Percentiles rank a stretch among this genome's conserved stretches.
Conservation (phyloP, 2,329 filamentous ascomycete species). For the Neophaeococcomyces aloes region DNA sequence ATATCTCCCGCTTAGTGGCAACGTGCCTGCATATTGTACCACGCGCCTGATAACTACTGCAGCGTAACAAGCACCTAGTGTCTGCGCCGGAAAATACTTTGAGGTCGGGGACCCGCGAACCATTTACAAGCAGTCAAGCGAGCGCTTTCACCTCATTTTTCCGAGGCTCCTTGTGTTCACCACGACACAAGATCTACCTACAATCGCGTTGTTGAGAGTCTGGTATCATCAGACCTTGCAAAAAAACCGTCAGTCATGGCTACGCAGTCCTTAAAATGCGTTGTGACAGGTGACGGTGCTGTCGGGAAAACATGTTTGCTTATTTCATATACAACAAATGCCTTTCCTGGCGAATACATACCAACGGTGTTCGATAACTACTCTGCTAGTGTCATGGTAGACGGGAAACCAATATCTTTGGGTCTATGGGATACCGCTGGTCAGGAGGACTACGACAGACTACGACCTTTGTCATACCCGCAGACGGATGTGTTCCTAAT, state of each 20-base stretch:
- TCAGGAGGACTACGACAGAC: conserved; percentile 94
- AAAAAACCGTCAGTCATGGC: conserved; percentile 2
- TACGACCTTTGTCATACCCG: conserved; percentile 90
- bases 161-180: too few relatives aligned
- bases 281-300: conserved; percentile 97
- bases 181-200: too few relatives aligned
- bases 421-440: conserved; percentile 98
- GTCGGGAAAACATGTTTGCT: conserved; percentile 99
- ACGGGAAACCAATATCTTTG: conserved; percentile 93
- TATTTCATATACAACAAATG: conserved; percentile 98
- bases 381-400: conserved; percentile 97
- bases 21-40: too few relatives aligned
- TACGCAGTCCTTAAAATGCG: conserved; percentile 54
- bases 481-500: conserved; percentile 98
- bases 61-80: too few relatives aligned
- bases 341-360: conserved; percentile 99
- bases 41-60: too few relatives aligned
- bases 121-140: too few relatives aligned
- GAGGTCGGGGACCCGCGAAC: too few relatives aligned
- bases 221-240: neutral
- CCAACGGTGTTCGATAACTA: conserved; percentile 99
- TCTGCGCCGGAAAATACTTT: too few relatives aligned
- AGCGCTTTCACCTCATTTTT: too few relatives aligned
- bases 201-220: neutral
- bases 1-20: too few relatives aligned